Evolutionary conservation across 805 yeast genomes (phyloP), one percentile per base, ranked within the genome.

Genomic region (Millerago galiae): DNA sequence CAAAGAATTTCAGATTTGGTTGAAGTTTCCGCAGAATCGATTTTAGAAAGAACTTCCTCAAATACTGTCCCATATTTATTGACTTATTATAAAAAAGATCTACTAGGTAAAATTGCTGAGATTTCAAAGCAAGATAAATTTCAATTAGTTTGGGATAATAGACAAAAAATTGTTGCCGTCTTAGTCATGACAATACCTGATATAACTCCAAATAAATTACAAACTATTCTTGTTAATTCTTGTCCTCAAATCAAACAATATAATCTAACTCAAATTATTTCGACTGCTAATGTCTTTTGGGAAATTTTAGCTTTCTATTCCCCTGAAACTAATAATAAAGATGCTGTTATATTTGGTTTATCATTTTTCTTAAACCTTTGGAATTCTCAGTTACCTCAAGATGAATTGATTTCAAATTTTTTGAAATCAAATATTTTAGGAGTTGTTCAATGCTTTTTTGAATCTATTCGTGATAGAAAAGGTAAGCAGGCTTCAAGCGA

Each of bases 51-150:
- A 41, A 87, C 95, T 5, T 75, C 78, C 36, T 75, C 77, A 15
- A 82, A 78, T 53, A 85, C 90, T 0, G 72, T 90, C 0, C 97
- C 98, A 0, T 73, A 81, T 49, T 67, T 90, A 7, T 70, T 89
- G 42, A 80, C 81, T 9, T 77, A 77, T 37, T 79, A 81, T 53
- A 76, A 80, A 47, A 68, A 70, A 36, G 86, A 80, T 50, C 74
- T 77, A 21, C 68, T 90, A 8, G 55, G 76, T 34, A 79, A 72
- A 39, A 77, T 87, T 41, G 83, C 91, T 0, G 66, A 63, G 3
- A 71, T 75, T 0, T 61, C 72, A 3, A 68, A 68, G n/a, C 58
- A 63, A 41, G 52, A 72, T 3, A 71, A 77, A 37, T 55, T 68
- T 13, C 66, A 75, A 27, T 53, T 85, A 14, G 67, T 81, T 5